Conservation (phyloP, 768 basidiomycete genomes). For the Russula sp. region DNA sequence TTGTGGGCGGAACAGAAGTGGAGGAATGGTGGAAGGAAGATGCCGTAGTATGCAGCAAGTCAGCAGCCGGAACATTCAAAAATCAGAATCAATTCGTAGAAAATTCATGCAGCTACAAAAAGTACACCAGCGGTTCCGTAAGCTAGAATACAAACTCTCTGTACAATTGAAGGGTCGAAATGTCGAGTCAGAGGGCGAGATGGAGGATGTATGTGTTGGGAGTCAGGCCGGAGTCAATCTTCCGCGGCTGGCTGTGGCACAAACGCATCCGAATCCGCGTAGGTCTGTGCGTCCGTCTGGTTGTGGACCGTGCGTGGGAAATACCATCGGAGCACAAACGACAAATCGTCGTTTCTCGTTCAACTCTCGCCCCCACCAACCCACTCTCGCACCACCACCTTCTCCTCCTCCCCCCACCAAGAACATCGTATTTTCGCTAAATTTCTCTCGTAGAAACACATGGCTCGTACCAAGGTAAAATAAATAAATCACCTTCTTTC, state of each 20-base stretch:
- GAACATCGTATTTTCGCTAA: constrained; percentile 22
- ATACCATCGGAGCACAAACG: constrained; percentile 31
- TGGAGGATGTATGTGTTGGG: not conserved
- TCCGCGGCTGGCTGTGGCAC: constrained; percentile 30
- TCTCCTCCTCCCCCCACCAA: constrained; percentile 21
- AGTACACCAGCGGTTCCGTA: not conserved
- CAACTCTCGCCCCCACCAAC: constrained; percentile 18
- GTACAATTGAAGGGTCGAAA: not conserved
- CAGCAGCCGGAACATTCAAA: constrained; percentile 4
- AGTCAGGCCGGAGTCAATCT: constrained; percentile 27
- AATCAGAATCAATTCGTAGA: constrained; percentile 19
- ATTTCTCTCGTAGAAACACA: constrained; percentile 37
- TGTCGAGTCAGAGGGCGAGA: constrained; percentile 11
- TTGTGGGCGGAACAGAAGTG: constrained; percentile 8
- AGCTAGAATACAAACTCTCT: not conserved
- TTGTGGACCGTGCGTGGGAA: constrained; percentile 30
- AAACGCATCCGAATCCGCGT: constrained; percentile 31
- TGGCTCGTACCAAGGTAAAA: constrained; percentile 87
- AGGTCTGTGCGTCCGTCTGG: constrained; percentile 24
- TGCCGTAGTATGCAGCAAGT: not conserved
- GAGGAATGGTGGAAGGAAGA: constrained; percentile 1
- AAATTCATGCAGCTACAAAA: not conserved
- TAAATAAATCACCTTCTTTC: constrained; percentile 16
- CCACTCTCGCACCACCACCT: constrained; percentile 28
- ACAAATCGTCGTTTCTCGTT: constrained; percentile 31